These are phyloP conservation scores for Epichloe gansuensis DNA, from an alignment of 2,329 filamentous ascomycete genomes.

Conservation along the genomic window DNA sequence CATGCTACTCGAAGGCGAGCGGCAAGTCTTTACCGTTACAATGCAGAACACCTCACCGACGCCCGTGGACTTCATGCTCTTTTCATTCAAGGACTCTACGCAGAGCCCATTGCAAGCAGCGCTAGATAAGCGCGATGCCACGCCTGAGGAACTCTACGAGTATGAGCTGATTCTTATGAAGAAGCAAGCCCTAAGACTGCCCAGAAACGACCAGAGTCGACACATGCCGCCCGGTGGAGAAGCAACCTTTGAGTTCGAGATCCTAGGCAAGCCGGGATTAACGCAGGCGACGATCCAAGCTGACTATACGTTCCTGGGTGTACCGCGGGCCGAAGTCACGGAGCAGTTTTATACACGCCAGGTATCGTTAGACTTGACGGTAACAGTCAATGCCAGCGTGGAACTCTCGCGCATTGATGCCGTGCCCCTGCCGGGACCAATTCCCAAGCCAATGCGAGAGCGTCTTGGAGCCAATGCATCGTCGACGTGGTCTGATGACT, in stretches of 20 bases:
- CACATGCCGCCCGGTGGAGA: constrained; percentile 56
- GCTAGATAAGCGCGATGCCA: constrained; percentile 63
- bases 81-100: constrained; percentile 84
- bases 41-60: constrained; percentile 68
- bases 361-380: constrained; percentile 64
- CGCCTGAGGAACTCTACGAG: constrained; percentile 71
- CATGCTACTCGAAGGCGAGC: constrained; percentile 89
- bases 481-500: constrained; percentile 39
- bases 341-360: constrained; percentile 76
- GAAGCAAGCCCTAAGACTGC: constrained; percentile 55
- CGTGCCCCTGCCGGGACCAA: constrained; percentile 55
- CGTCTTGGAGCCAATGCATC: constrained; percentile 24
- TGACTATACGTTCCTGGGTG: constrained; percentile 75
- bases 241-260: constrained; percentile 67
- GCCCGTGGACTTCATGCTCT: constrained; percentile 70
- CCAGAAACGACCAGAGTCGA: constrained; percentile 36
- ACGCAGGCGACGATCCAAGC: constrained; percentile 70
- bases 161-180: constrained; percentile 68
- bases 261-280: constrained; percentile 75
- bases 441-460: constrained; percentile 50
- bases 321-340: constrained; percentile 51
- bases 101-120: constrained; percentile 65
- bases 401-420: constrained; percentile 73
- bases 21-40: constrained; percentile 62
- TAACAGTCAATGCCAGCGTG: constrained; percentile 86